These are phyloP conservation scores for Astrocystis sublimbata DNA, from an alignment of 495 filamentous ascomycete species.

Conservation along the genomic window DNA sequence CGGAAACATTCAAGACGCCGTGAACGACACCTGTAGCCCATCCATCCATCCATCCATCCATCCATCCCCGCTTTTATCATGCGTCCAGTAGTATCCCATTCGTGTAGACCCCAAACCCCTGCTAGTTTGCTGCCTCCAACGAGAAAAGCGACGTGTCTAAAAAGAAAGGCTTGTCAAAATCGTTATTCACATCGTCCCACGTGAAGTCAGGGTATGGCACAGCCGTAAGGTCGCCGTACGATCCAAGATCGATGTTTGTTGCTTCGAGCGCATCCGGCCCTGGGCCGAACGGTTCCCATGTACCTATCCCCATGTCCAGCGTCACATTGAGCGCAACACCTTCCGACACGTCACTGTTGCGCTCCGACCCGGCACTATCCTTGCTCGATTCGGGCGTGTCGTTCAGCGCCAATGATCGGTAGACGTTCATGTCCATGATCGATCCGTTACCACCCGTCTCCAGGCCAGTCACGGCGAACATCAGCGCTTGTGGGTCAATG, in stretches of 20 bases:
- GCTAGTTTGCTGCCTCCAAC: slow-evolving; percentile 36
- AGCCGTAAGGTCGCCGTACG: slow-evolving; percentile 1
- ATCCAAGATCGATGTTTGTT: slow-evolving; percentile 11
- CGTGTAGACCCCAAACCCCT: neutral
- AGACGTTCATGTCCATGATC: slow-evolving; percentile 48
- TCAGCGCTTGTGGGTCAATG: slow-evolving; percentile 49
- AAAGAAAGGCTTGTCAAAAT: slow-evolving; percentile 44
- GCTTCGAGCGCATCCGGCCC: slow-evolving; percentile 1
- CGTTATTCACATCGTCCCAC: slow-evolving; percentile 43
- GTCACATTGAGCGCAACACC: slow-evolving; percentile 38
- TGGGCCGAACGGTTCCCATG: slow-evolving; percentile 39
- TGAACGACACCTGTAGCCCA: neutral
- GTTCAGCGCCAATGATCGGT: slow-evolving; percentile 52
- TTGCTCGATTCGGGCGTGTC: slow-evolving; percentile 60
- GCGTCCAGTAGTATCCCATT: neutral
- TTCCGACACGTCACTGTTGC: slow-evolving; percentile 56
- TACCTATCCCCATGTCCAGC: slow-evolving; percentile 45
- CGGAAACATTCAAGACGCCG: neutral
- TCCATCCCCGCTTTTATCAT: neutral
- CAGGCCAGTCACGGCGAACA: slow-evolving; percentile 31
- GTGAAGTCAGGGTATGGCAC: slow-evolving; percentile 23
- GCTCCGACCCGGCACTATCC: slow-evolving; percentile 52
- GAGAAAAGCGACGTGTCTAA: slow-evolving; percentile 47
- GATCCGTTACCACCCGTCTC: slow-evolving; percentile 43
- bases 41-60: neutral